Percentiles rank a stretch among this genome's conserved stretches.
Evolutionary conservation across 2,329 filamentous ascomycete genomes (phyloP).

Genomic region (Niveomyces coronatus): DNA sequence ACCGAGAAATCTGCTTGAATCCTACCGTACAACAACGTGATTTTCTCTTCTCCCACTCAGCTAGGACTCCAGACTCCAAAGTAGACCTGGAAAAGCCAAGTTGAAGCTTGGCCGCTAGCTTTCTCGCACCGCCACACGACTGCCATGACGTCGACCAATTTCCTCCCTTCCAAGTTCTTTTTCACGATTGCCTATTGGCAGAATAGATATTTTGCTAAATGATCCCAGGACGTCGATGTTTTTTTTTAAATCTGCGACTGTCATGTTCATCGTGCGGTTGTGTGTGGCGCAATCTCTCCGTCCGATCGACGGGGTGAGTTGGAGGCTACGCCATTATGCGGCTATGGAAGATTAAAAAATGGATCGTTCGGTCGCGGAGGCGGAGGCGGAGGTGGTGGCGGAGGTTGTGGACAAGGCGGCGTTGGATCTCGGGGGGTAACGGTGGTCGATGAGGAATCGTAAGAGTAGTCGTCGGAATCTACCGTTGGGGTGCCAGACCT

Average conservation of each 20-base stretch:
- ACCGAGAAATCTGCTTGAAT: neutral
- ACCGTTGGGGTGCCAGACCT: neutral
- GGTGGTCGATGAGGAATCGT: neutral
- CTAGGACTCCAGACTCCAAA: neutral
- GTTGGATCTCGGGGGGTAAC: constrained; percentile 12
- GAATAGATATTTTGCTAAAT: neutral
- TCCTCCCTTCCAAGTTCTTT: constrained; percentile 2
- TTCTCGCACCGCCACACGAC: neutral
- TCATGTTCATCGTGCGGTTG: neutral
- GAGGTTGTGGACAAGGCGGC: constrained; percentile 15
- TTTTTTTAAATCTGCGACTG: neutral
- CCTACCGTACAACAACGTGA: neutral
- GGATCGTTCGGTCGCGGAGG: constrained; percentile 9
- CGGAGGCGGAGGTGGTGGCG: constrained; percentile 14
- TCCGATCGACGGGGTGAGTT: neutral
- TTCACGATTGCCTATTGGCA: neutral
- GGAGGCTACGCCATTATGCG: neutral
- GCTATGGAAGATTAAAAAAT: neutral
- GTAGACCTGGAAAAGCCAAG: neutral
- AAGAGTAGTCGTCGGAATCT: neutral
- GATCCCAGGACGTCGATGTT: neutral
- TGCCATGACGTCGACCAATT: neutral
- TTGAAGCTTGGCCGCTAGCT: neutral
- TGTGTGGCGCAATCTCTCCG: neutral
- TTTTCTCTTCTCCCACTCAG: neutral